phyloP scores from a whole-genome alignment of 805 yeast species.

The Yarrowia divulgata region DNA sequence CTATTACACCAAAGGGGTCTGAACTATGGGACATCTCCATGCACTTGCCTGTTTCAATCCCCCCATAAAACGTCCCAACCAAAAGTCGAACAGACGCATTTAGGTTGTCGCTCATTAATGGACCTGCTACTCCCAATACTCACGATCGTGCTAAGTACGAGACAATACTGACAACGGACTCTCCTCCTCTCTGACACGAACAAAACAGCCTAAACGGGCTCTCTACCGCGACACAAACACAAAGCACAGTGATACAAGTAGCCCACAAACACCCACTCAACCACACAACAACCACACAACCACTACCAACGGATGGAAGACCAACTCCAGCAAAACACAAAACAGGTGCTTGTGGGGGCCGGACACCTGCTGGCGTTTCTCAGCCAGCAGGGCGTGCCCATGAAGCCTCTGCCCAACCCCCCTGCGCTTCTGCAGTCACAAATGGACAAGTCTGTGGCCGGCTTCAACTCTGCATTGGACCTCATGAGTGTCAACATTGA shows the following conservation, averaged over 20 bases:
- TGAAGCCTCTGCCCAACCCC: slow-evolving; percentile 43
- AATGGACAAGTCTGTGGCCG: slow-evolving; percentile 42
- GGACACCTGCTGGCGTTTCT: slow-evolving; percentile 39
- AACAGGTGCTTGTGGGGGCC: slow-evolving; percentile 32
- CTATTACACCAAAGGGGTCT: too few species aligned
- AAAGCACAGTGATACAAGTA: too few species aligned
- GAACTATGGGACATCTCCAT: too few species aligned
- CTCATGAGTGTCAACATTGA: slow-evolving; percentile 16
- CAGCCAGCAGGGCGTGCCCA: slow-evolving; percentile 26
- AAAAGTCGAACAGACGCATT: not conserved
- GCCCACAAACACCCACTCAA: not conserved
- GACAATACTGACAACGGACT: too few species aligned
- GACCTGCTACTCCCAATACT: not conserved
- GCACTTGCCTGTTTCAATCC: too few species aligned
- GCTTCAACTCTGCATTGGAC: slow-evolving; percentile 25
- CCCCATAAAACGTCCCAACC: too few species aligned
- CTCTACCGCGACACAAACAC: too few species aligned
- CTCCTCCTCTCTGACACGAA: not conserved
- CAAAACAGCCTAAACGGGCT: not conserved
- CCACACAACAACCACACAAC: not conserved
- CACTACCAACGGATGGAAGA: slow-evolving; percentile 33
- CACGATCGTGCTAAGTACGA: not conserved
- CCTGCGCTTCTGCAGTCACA: slow-evolving; percentile 43
- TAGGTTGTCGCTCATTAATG: not conserved
- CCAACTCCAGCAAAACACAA: slow-evolving; percentile 6